These are phyloP conservation scores for Microcera coccophila DNA, from an alignment of 2,329 filamentous ascomycete genomes.

Conservation along the genomic window DNA sequence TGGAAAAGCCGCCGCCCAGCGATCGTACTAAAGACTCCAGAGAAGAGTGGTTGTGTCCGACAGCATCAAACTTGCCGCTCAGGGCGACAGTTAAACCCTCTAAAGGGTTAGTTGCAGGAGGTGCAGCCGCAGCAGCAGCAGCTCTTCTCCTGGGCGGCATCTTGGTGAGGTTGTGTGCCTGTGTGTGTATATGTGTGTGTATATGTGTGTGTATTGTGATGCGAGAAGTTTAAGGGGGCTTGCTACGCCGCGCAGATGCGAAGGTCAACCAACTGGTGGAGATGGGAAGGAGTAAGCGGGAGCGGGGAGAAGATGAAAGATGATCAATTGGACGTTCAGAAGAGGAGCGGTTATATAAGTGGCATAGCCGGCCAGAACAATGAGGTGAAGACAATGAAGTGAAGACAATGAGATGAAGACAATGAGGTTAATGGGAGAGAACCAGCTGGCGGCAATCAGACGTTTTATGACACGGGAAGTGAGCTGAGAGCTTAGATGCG, in stretches of 20 bases:
- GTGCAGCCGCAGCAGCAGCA: conserved; percentile 10
- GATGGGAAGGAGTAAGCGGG: neutral
- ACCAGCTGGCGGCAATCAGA: neutral
- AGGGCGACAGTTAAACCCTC: conserved; percentile 51
- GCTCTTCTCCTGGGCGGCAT: conserved; percentile 23
- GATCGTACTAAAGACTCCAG: conserved; percentile 44
- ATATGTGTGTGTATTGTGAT: too few species aligned
- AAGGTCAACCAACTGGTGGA: neutral
- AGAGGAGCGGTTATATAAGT: neutral
- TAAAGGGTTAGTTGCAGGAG: conserved; percentile 35
- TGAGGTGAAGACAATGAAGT: neutral
- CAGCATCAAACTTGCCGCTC: conserved; percentile 56
- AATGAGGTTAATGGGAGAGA: neutral
- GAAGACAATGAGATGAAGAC: neutral
- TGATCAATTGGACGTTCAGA: neutral
- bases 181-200: too few species aligned
- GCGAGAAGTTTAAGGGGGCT: too few species aligned
- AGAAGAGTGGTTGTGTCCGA: conserved; percentile 48
- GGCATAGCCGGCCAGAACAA: neutral
- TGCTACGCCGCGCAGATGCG: neutral
- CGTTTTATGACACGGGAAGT: neutral
- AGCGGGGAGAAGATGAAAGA: neutral
- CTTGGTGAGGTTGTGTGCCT: neutral
- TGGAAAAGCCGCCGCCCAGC: conserved; percentile 48
- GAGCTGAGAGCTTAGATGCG: neutral